Evolutionary conservation across 192 early-diverging fungal species (phyloP), one percentile per base, ranked within the genome.

Genomic region (Coemansia sp.): DNA sequence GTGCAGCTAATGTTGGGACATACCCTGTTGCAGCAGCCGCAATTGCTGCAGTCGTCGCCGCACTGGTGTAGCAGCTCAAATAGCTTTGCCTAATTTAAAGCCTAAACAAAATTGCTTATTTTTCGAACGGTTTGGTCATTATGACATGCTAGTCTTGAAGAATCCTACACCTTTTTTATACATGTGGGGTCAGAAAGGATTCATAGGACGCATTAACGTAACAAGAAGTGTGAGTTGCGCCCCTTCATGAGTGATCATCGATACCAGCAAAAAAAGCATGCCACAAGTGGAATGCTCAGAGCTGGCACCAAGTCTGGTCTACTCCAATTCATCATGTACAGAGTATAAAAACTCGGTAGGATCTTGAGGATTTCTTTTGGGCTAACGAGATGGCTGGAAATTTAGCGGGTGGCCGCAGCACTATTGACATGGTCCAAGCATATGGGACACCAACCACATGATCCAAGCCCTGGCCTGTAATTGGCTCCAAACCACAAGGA

Each of bases 271-370:
- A 35, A 35, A 7, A 7, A 35, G 32, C 32, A 35, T 35, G 32
- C 32, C 32, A 35, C 32, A 35, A 35, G 32, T 35, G 32, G 32
- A 35, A 35, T 35, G 8, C 32, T 35, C 32, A 35, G 7, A 35
- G 32, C 32, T 35, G 32, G 32, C 32, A 35, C 32, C 32, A 37
- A 27, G 50, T 70, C 68, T 70, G 68, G 25, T 63, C 56, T 59
- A 52, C 68, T 68, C 66, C 21, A 52, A 45, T 62, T 72, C 70
- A 72, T 72, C 70, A 72, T 72, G 59, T 72, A 60, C 52, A n/a
- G 52, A 23, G 51, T 70, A 64, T 49, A 39, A 63, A 21, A 71
- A 76, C 70, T 71, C 58, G 69, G 75, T 72, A 58, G 56, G 65
- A 77, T 77, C 75, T 67, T 29, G 12, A 35, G 62, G 7, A 53